Base-by-base conservation (phyloP, 129 eudicot species). In the Erigeron canadensis region DNA sequence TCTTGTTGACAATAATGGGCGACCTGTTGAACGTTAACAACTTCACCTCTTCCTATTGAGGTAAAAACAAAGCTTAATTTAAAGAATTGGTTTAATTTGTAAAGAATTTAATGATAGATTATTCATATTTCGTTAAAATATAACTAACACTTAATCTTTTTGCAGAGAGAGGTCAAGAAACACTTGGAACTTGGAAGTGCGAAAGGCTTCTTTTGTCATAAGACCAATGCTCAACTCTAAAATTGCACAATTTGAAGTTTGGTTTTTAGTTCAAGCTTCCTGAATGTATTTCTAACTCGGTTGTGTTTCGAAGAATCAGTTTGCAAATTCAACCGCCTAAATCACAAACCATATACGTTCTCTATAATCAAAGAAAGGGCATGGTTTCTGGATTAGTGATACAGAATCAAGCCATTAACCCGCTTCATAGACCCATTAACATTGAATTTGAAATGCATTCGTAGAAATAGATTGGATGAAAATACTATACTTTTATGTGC, bases 31-130 rank as follows among this genome's bases (percentile, higher is more conserved):
- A 81, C 96, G 96, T 63, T 92, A 89, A 92, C 98, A 15, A 92
- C 96, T 45, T 86, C 98, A 41, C 96, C 98, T 67, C 95, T 89
- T 37, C 84, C 95, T 21, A 69, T 89, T 8, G 98, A 89, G 91
- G 98, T 92, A 79, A 76, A 65, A 70, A 11, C n/a, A n/a, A n/a
- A 53, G 7, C 10, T 34, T 34, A 1, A 12, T 42, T 10, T 67
- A 18, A 12, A 67, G n/a, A 44, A 23, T 28, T 11, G 15, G 8
- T 70, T 61, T 59, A 10, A 53, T 56, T 70, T 43, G 12, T 19
- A 18, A 12, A 6, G 6, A 11, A 12, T 56, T 39, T 55, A 7
- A 3, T 56, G 6, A 5, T 38, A 8, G 41, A 21, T 70, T 4
- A n/a, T 18, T n/a, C n/a, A n/a, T n/a, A n/a, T 59, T 4, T 22